Conservation (phyloP, 805 yeast species). For the Jamesozyma spencerorum region DNA sequence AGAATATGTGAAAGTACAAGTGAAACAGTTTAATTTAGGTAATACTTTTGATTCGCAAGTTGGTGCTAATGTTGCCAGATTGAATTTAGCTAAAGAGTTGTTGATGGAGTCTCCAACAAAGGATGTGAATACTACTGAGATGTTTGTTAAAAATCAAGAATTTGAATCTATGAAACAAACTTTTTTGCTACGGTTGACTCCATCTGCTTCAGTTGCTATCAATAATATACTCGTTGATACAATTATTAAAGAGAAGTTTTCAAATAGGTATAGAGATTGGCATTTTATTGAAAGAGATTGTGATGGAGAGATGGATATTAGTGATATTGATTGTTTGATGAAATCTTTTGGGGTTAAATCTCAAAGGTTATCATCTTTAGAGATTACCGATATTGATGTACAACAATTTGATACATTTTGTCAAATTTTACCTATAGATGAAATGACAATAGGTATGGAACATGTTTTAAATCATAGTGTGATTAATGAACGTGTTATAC, state of each 20-base stretch:
- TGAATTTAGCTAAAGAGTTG: conserved; percentile 1
- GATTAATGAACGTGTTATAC: neutral
- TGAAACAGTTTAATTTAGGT: conserved; percentile 18
- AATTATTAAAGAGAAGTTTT: conserved; percentile 13
- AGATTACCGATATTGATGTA: conserved; percentile 1
- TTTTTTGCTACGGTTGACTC: conserved; percentile 1
- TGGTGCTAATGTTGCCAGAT: conserved; percentile 1
- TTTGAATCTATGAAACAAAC: neutral
- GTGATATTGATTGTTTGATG: conserved; percentile 4
- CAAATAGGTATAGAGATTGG: conserved; percentile 23
- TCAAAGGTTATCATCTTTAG: too few relatives aligned
- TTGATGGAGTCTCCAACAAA: conserved; percentile 2
- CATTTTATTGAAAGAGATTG: conserved; percentile 15
- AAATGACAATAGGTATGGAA: conserved; percentile 3
- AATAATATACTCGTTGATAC: conserved; percentile 13
- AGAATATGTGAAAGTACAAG: neutral
- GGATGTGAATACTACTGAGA: neutral
- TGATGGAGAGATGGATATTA: neutral
- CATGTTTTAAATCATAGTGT: neutral
- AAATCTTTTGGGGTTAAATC: conserved; percentile 19
- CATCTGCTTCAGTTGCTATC: conserved; percentile 1
- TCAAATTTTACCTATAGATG: conserved; percentile 15
- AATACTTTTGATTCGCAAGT: conserved; percentile 14
- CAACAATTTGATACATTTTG: conserved; percentile 14
- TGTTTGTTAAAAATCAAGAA: neutral